phyloP scores from a whole-genome alignment of 2,329 filamentous ascomycete species.

The Verticillium dahliae region DNA sequence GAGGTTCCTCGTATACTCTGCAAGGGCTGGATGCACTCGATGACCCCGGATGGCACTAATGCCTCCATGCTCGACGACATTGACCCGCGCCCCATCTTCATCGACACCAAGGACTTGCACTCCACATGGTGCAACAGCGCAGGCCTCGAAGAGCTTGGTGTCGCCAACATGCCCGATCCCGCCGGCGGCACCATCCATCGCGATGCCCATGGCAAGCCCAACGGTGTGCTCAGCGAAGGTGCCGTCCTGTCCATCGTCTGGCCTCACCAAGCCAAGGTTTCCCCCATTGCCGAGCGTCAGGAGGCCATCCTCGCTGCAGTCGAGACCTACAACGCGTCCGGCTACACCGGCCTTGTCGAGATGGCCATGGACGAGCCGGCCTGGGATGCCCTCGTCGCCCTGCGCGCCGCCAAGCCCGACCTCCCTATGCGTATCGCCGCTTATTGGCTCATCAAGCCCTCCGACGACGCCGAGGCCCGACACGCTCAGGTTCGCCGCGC shows the following conservation, averaged over 20 bases:
- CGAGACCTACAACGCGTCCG: slow-evolving; percentile 40
- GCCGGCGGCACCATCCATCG: slow-evolving; percentile 46
- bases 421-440: slow-evolving; percentile 42
- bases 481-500: slow-evolving; percentile 42
- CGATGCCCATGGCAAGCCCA: slow-evolving; percentile 37
- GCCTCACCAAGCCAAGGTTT: slow-evolving; percentile 43
- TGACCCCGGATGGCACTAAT: slow-evolving; percentile 37
- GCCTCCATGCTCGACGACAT: slow-evolving; percentile 44
- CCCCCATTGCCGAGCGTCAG: slow-evolving; percentile 40
- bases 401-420: slow-evolving; percentile 28
- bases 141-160: slow-evolving; percentile 40
- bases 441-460: slow-evolving; percentile 51
- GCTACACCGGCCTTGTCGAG: slow-evolving; percentile 50
- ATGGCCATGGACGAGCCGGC: slow-evolving; percentile 56
- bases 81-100: slow-evolving; percentile 46
- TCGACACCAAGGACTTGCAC: slow-evolving; percentile 51
- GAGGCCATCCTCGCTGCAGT: slow-evolving; percentile 41
- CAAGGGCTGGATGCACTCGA: slow-evolving; percentile 49
- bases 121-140: slow-evolving; percentile 49
- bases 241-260: slow-evolving; percentile 46
- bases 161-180: slow-evolving; percentile 38
- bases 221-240: slow-evolving; percentile 45
- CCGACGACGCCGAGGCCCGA: slow-evolving; percentile 30
- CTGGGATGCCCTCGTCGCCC: slow-evolving; percentile 43
- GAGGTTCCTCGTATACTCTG: slow-evolving; percentile 42